Conservation (phyloP, 202 grass and related monocot species). For the Zoysia matrella region DNA sequence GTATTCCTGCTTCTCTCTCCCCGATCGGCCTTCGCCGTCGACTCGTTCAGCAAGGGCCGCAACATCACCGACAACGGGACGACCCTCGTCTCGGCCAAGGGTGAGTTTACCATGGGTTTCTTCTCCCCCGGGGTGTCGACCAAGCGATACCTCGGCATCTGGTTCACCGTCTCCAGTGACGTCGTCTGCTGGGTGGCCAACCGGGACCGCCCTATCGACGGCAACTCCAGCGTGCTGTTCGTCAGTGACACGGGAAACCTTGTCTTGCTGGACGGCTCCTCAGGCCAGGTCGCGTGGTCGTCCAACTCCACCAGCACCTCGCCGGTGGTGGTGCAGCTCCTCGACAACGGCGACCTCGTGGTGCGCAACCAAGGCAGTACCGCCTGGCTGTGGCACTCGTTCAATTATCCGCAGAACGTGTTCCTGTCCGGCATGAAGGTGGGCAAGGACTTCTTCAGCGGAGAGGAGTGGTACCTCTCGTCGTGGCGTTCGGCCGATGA, state of each 20-base stretch:
- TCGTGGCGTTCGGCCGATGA: constrained; percentile 6
- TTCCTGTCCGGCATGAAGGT: constrained; percentile 25
- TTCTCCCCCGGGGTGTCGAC: constrained; percentile 21
- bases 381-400: not conserved
- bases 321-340: not conserved
- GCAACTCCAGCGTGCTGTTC: constrained; percentile 11
- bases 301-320: constrained; percentile 8
- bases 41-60: constrained; percentile 32
- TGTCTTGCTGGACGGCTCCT: constrained; percentile 25
- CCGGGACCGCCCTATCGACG: constrained; percentile 39
- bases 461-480: constrained; percentile 23
- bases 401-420: not conserved
- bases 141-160: constrained; percentile 53
- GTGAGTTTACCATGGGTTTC: constrained; percentile 48
- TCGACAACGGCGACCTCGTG: constrained; percentile 56
- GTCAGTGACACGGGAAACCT: constrained; percentile 13
- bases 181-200: constrained; percentile 61
- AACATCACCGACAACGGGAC: constrained; percentile 44
- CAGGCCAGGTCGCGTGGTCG: constrained; percentile 19
- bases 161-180: constrained; percentile 35
- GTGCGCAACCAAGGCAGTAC: constrained; percentile 38
- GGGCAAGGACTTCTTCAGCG: not conserved
- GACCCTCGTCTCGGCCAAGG: constrained; percentile 43
- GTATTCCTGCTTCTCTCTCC: not conserved
- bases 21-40: not conserved